These are phyloP conservation scores for Haberlea rhodopensis DNA, from an alignment of 257 asterid species.

Conservation along the genomic window DNA sequence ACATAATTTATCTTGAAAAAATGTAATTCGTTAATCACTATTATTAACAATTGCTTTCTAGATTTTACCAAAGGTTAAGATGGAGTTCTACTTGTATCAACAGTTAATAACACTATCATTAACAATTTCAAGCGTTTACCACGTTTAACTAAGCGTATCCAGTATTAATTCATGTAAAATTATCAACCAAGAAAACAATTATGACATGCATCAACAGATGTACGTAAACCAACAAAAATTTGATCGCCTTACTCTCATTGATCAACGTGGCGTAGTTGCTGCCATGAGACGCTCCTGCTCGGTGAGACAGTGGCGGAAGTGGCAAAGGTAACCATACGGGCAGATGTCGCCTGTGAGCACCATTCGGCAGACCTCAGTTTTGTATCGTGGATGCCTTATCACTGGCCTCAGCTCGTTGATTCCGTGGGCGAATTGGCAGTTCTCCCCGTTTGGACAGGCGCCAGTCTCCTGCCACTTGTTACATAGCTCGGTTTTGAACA, in stretches of 20 bases:
- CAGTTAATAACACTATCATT: background rate
- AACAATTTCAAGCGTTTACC: background rate
- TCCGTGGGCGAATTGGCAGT: conserved; percentile 83
- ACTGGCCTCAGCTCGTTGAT: conserved; percentile 74
- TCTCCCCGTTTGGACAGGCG: conserved; percentile 61
- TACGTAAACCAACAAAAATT: too few relatives aligned
- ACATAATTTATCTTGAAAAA: too few relatives aligned
- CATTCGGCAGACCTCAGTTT: conserved; percentile 77
- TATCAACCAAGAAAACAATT: background rate
- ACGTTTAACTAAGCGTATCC: background rate
- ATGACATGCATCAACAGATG: background rate
- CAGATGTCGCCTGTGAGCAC: conserved; percentile 68
- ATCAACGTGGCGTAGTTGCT: conserved; percentile 24
- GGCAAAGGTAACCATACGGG: conserved; percentile 85
- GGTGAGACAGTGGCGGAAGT: conserved; percentile 77
- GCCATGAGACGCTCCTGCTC: conserved; percentile 55
- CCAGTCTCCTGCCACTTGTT: conserved; percentile 89
- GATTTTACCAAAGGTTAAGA: background rate
- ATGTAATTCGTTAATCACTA: too few relatives aligned
- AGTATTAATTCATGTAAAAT: background rate
- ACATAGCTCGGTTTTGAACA: conserved; percentile 77
- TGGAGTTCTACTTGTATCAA: background rate
- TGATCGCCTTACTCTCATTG: background rate
- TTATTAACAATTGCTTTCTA: too few relatives aligned
- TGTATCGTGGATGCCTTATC: conserved; percentile 84